Evolutionary conservation across 1,284 basidiomycete species (phyloP).

Genomic region (Cystobasidiaceae sp.): DNA sequence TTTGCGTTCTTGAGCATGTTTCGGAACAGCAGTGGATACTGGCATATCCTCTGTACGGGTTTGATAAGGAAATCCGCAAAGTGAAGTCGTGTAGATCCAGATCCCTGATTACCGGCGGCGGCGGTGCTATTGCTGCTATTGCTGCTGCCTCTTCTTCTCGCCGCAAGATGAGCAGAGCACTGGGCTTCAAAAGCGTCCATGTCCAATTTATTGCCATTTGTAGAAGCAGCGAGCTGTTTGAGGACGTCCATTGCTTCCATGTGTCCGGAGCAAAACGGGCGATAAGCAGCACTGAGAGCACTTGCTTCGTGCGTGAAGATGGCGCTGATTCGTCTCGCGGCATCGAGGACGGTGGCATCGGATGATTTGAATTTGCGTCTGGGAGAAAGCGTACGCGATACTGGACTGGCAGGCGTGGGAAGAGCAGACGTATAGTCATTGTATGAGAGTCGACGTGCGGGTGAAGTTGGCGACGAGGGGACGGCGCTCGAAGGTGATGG

Average conservation of each 20-base stretch:
- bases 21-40: constrained; percentile 43
- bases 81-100: constrained; percentile 33
- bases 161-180: constrained; percentile 50
- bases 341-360: constrained; percentile 27
- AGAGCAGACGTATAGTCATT: background rate
- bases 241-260: constrained; percentile 69
- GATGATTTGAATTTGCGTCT: constrained; percentile 12
- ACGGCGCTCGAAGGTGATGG: no score
- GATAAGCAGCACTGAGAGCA: constrained; percentile 68
- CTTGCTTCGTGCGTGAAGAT: constrained; percentile 30
- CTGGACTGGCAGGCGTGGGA: background rate
- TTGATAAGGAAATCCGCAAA: constrained; percentile 44
- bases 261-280: constrained; percentile 76
- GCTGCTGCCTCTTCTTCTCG: constrained; percentile 40
- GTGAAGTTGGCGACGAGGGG: no score
- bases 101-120: no score
- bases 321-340: constrained; percentile 22
- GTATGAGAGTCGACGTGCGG: no score
- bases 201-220: constrained; percentile 55
- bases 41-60: constrained; percentile 43
- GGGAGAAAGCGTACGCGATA: background rate
- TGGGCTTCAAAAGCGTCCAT: constrained; percentile 76
- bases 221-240: constrained; percentile 43
- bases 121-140: no score
- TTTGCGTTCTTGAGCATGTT: constrained; percentile 38